phyloP scores from a whole-genome alignment of 805 yeast genomes.

The Saitoella complicata region DNA sequence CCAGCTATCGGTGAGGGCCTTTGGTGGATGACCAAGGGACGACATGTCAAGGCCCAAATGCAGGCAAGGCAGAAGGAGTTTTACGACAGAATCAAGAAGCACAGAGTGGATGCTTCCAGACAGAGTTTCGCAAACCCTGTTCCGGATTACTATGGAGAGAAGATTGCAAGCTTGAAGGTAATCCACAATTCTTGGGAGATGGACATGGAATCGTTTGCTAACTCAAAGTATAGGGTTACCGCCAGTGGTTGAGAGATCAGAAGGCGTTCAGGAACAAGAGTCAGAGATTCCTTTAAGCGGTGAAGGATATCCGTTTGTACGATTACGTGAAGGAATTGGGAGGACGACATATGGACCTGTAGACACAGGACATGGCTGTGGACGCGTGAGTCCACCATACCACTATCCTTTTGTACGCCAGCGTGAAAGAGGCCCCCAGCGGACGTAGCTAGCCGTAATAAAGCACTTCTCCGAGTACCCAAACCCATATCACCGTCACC shows the following conservation, averaged over 20 bases:
- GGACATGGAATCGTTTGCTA: neutral
- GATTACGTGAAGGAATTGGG: too few species aligned
- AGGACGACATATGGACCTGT: too few species aligned
- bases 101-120: constrained; percentile 82
- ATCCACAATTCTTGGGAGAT: too few species aligned
- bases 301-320: constrained; percentile 10
- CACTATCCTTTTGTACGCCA: too few species aligned
- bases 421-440: too few species aligned
- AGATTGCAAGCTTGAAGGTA: constrained; percentile 35
- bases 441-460: too few species aligned
- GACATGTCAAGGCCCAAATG: constrained; percentile 6
- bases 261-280: constrained; percentile 76
- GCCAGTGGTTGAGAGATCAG: constrained; percentile 93
- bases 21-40: constrained; percentile 28
- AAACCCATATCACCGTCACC: too few species aligned
- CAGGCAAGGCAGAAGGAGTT: constrained; percentile 47
- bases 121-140: constrained; percentile 83
- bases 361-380: too few species aligned
- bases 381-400: too few species aligned
- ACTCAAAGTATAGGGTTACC: constrained; percentile 56
- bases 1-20: constrained; percentile 62
- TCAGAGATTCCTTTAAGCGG: constrained; percentile 45
- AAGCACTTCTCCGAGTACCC: too few species aligned
- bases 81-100: constrained; percentile 51
- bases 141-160: constrained; percentile 97